A percentile compares a stretch with the other conserved stretches of the same genome.
Evolutionary conservation across 148 eudicot species (phyloP).

Genomic region (Drosera capensis): DNA sequence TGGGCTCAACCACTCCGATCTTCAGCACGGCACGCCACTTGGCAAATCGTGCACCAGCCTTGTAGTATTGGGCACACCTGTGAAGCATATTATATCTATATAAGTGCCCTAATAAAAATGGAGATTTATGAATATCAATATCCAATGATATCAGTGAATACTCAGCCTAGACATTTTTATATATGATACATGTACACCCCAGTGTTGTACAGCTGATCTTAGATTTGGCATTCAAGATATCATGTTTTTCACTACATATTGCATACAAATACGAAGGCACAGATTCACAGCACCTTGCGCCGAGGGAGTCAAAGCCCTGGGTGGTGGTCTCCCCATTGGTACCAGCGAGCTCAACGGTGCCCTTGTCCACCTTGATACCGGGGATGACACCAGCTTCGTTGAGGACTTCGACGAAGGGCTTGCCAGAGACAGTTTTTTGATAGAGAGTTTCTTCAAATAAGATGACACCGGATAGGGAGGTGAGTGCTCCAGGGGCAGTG

Average conservation of each 20-base stretch:
- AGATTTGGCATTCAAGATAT: too few relatives aligned
- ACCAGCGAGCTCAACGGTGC: constrained; percentile 61
- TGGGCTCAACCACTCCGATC: constrained; percentile 70
- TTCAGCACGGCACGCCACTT: constrained; percentile 96
- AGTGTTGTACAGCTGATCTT: too few relatives aligned
- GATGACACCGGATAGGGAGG: constrained; percentile 73
- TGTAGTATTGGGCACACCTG: constrained; percentile 69
- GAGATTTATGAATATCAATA: too few relatives aligned
- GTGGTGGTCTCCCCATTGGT: constrained; percentile 88
- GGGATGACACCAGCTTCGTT: constrained; percentile 58
- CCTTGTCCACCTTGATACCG: constrained; percentile 91
- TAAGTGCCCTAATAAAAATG: too few relatives aligned
- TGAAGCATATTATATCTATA: too few relatives aligned
- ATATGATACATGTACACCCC: too few relatives aligned
- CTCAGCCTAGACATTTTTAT: too few relatives aligned
- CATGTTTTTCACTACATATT: too few relatives aligned
- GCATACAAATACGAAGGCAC: too few relatives aligned
- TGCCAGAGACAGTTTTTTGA: constrained; percentile 60
- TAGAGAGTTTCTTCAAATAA: constrained; percentile 82
- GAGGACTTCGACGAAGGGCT: constrained; percentile 62
- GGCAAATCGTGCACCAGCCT: constrained; percentile 88
- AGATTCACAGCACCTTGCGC: constrained; percentile 56
- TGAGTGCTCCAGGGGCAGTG: constrained; percentile 51
- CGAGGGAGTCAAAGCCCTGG: constrained; percentile 72
- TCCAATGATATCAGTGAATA: too few relatives aligned